Conservation (phyloP, 352 stramenopile species). For the Globisporangium recalcitrans region DNA sequence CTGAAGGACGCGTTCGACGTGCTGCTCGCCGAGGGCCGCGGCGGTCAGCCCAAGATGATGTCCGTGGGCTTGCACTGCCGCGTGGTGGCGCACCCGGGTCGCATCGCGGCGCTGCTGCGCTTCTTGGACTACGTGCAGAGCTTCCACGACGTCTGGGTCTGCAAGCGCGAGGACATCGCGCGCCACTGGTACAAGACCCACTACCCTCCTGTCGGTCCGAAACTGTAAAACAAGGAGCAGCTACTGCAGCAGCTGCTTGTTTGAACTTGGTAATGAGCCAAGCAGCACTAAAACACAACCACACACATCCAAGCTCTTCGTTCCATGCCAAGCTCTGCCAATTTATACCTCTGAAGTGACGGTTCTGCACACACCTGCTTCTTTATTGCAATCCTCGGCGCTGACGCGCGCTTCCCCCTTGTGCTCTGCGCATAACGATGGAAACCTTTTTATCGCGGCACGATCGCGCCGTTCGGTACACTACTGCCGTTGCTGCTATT, state of each 20-base stretch:
- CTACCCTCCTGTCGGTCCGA: constrained; percentile 37
- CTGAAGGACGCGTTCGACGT: constrained; percentile 90
- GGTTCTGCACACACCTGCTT: too few species aligned
- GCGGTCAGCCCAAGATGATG: constrained; percentile 93
- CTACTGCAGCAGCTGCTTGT: too few species aligned
- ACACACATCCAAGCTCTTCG: not conserved
- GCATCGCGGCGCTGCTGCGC: constrained; percentile 85
- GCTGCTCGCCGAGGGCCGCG: constrained; percentile 85
- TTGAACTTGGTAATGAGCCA: too few species aligned
- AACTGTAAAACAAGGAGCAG: too few species aligned
- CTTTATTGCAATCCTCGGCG: too few species aligned
- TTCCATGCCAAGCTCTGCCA: not conserved
- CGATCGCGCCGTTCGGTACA: constrained; percentile 27
- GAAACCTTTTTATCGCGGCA: constrained; percentile 20
- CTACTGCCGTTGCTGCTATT: constrained; percentile 26
- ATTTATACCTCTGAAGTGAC: too few species aligned
- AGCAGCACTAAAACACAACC: too few species aligned
- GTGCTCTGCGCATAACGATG: not conserved
- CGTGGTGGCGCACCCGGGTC: constrained; percentile 83
- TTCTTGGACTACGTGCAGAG: constrained; percentile 93
- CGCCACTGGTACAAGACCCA: constrained; percentile 93
- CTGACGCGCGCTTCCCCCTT: not conserved
- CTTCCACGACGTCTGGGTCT: constrained; percentile 90
- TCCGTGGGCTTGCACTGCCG: constrained; percentile 93
- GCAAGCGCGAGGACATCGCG: constrained; percentile 91